Evolutionary conservation across 257 asterid genomes (phyloP).

Genomic region (Buddleja alternifolia): DNA sequence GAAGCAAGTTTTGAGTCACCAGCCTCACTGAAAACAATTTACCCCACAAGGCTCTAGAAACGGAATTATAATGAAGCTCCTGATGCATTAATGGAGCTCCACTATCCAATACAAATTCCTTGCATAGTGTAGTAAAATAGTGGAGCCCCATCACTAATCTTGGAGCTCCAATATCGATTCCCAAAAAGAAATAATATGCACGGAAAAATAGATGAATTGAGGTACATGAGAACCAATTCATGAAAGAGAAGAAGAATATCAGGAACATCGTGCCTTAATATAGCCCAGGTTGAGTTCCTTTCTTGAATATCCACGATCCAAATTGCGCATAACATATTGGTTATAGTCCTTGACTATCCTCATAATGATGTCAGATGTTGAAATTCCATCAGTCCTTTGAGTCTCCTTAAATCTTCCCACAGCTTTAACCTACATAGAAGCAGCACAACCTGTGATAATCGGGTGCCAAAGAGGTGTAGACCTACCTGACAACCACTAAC

Average conservation of each 20-base stretch:
- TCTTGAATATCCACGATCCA: conserved; percentile 80
- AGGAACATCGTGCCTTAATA: conserved; percentile 55
- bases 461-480: conserved; percentile 11
- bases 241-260: neutral
- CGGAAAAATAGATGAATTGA: neutral
- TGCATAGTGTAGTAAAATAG: too few relatives aligned
- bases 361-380: conserved; percentile 80
- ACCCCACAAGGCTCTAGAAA: neutral
- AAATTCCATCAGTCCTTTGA: conserved; percentile 70
- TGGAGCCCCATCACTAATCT: too few relatives aligned
- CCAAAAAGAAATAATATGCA: neutral
- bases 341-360: conserved; percentile 80
- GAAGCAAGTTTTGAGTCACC: conserved; percentile 24
- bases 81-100: too few relatives aligned
- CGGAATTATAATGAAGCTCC: too few relatives aligned
- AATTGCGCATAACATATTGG: conserved; percentile 77
- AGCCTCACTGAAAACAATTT: conserved; percentile 16
- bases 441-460: conserved; percentile 15
- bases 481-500: neutral
- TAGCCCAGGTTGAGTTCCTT: conserved; percentile 74
- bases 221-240: conserved; percentile 10
- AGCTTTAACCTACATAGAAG: conserved; percentile 58
- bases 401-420: conserved; percentile 80
- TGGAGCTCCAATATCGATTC: too few relatives aligned
- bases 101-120: too few relatives aligned